Base-by-base conservation (phyloP, 192 early-diverging fungal genomes). In the Backusella parvicylindrica region DNA sequence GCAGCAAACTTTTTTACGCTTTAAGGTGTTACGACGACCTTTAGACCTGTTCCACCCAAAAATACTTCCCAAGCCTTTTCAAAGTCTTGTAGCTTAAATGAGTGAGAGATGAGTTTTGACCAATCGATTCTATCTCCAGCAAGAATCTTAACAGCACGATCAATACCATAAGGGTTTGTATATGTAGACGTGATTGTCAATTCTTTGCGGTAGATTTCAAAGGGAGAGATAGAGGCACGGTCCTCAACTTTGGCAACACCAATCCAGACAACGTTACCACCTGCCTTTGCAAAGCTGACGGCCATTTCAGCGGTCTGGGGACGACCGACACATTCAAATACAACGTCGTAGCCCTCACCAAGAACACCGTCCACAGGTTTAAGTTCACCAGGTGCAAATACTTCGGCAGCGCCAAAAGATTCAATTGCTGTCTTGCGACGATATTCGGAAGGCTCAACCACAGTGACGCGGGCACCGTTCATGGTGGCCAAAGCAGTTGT, bases 101-200 rank as follows among this genome's bases (percentile, higher is more conserved):
- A 77, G 41, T 87, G 86, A 1, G 86, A 71, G 67, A 87, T 79
- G 18, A 87, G 75, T 31, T 73, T 74, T 15, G 43, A 38, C 86
- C 86, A 87, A 70, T 80, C 47, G 21, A 84, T 68, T 70, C 84
- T 81, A 12, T 56, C 66, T 38, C 80, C 82, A 0, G 74, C 65
- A 37, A 87, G 76, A 49, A 87, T 80, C 43, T 84, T 85, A 37
- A 87, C 77, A 18, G 86, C 86, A 47, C 84, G 75, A 13, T 78
- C 86, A 78, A 87, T 87, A 63, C 82, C 83, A 71, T 71, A 85
- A 11, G 82, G 82, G 47, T 87, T 87, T 33, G 86, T 87, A 63
- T 87, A 87, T 1, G 86, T 82, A 8, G 84, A 85, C 53, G 78
- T 77, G n/a, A 87, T 85, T 12, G 84, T 85, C 26, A 87, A 77